Percentiles rank a stretch among this genome's conserved stretches.
Evolutionary conservation across 208 protist genomes (phyloP).

Genomic region (Porcisia hertigi): DNA sequence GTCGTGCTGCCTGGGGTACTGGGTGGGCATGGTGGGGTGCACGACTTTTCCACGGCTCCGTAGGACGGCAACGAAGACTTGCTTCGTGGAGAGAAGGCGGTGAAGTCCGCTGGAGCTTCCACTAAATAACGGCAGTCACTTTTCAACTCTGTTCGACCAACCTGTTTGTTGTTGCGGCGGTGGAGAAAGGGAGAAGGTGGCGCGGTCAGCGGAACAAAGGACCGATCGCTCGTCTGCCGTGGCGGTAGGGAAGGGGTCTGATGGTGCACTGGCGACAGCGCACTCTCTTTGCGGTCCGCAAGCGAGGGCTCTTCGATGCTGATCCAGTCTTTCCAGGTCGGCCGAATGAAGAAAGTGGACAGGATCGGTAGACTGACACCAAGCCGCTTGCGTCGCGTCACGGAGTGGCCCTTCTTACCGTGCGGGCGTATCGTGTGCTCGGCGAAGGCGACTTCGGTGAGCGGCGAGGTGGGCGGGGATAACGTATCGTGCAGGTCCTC

Average conservation of each 20-base stretch:
- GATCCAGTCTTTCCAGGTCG: conserved; percentile 52
- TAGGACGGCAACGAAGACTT: conserved; percentile 14
- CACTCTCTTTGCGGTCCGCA: conserved; percentile 40
- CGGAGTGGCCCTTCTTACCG: conserved; percentile 15
- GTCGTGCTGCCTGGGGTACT: not conserved
- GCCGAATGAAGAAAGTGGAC: conserved; percentile 58
- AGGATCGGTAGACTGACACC: conserved; percentile 57
- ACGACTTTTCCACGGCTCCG: conserved; percentile 22
- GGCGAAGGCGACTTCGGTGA: conserved; percentile 8
- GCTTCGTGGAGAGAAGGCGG: conserved; percentile 11
- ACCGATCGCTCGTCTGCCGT: conserved; percentile 30
- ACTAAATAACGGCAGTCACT: not conserved
- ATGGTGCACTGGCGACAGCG: conserved; percentile 32
- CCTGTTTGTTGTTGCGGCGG: not conserved
- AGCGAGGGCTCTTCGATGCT: conserved; percentile 73
- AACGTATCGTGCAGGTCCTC: not conserved
- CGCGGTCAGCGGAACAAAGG: conserved; percentile 32
- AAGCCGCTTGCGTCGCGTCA: conserved; percentile 44
- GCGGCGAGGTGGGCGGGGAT: conserved; percentile 1
- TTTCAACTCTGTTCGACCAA: not conserved
- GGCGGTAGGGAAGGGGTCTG: conserved; percentile 3
- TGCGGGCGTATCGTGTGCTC: conserved; percentile 23
- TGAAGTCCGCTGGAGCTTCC: not conserved
- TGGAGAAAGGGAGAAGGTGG: conserved; percentile 1
- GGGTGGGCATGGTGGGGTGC: not conserved